These are phyloP conservation scores for Stellera chamaejasme DNA, from an alignment of 345 rosid species.

Conservation along the genomic window DNA sequence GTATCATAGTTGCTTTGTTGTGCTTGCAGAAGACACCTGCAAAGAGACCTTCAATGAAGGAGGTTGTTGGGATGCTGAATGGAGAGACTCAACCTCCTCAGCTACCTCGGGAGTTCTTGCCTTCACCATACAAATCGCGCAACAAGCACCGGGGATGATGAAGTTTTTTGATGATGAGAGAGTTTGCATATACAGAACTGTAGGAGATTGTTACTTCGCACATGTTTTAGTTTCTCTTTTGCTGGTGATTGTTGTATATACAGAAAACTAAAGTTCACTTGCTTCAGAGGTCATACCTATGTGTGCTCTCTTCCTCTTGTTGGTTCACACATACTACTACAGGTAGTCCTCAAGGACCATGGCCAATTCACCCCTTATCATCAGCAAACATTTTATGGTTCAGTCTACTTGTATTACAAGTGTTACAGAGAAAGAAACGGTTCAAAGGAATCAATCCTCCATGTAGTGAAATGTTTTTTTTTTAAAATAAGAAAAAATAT, in stretches of 20 bases:
- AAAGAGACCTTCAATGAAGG: slow-evolving; percentile 70
- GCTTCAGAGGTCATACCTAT: slow-evolving; percentile 7
- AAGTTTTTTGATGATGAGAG: too few species aligned
- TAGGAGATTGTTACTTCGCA: slow-evolving; percentile 3
- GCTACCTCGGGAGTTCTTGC: slow-evolving; percentile 73
- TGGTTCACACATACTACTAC: too few species aligned
- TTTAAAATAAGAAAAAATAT: too few species aligned
- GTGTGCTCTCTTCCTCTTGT: slow-evolving; percentile 4
- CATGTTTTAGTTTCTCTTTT: slow-evolving; percentile 7
- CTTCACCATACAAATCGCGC: slow-evolving; percentile 57
- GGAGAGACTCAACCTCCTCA: slow-evolving; percentile 49
- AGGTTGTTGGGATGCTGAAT: slow-evolving; percentile 66
- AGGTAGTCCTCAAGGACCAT: too few species aligned
- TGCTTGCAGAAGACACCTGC: slow-evolving; percentile 81
- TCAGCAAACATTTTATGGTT: too few species aligned
- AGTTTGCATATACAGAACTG: slow-evolving; percentile 1
- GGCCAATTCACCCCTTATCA: too few species aligned
- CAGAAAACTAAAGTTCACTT: slow-evolving; percentile 6
- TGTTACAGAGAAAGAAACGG: too few species aligned
- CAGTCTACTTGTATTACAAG: too few species aligned
- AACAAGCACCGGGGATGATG: slow-evolving; percentile 27
- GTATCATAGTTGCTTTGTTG: slow-evolving; percentile 70
- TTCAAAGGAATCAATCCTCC: too few species aligned
- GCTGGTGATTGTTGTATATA: slow-evolving; percentile 18
- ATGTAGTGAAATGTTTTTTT: too few species aligned